Percentiles rank a stretch among this genome's conserved stretches.
Evolutionary conservation across 2,329 filamentous ascomycete species (phyloP).

Genomic region (Tolypocladium endophyticum): DNA sequence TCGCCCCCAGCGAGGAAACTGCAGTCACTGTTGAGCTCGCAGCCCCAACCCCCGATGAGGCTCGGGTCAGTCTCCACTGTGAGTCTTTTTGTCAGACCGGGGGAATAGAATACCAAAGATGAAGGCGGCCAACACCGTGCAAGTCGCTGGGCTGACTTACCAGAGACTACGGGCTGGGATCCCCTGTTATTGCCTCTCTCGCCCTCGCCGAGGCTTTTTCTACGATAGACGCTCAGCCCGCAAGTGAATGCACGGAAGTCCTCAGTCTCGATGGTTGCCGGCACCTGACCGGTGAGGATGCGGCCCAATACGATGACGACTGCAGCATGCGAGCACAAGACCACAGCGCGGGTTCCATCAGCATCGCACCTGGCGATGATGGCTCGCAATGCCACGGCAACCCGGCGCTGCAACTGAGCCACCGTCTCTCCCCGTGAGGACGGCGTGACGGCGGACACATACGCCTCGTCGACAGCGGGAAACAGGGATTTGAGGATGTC

Average conservation of each 20-base stretch:
- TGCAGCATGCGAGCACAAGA: slow-evolving; percentile 86
- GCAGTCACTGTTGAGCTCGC: slow-evolving; percentile 73
- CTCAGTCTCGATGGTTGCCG: slow-evolving; percentile 57
- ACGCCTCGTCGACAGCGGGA: slow-evolving; percentile 45
- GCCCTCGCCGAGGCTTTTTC: slow-evolving; percentile 10
- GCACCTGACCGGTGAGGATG: slow-evolving; percentile 68
- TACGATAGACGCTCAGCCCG: slow-evolving; percentile 57
- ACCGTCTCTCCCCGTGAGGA: slow-evolving; percentile 66
- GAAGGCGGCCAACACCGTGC: not conserved
- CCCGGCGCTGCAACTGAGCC: slow-evolving; percentile 66
- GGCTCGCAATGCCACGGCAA: slow-evolving; percentile 57
- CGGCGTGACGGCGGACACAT: slow-evolving; percentile 58
- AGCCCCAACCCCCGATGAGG: slow-evolving; percentile 64
- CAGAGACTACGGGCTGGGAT: not conserved
- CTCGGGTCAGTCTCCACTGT: slow-evolving; percentile 5
- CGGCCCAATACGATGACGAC: slow-evolving; percentile 79
- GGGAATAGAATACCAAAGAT: not conserved
- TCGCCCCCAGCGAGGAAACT: slow-evolving; percentile 68
- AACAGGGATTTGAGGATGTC: slow-evolving; percentile 57
- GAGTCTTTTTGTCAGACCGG: slow-evolving; percentile 1
- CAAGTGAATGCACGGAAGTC: slow-evolving; percentile 84
- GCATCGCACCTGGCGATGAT: slow-evolving; percentile 65
- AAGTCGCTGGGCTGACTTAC: slow-evolving; percentile 1
- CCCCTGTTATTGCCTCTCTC: not conserved
- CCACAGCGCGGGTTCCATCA: slow-evolving; percentile 57